Evolutionary conservation across 306 rosid species (phyloP), one percentile per base, ranked within the genome.

Genomic region (Rosa persica): DNA sequence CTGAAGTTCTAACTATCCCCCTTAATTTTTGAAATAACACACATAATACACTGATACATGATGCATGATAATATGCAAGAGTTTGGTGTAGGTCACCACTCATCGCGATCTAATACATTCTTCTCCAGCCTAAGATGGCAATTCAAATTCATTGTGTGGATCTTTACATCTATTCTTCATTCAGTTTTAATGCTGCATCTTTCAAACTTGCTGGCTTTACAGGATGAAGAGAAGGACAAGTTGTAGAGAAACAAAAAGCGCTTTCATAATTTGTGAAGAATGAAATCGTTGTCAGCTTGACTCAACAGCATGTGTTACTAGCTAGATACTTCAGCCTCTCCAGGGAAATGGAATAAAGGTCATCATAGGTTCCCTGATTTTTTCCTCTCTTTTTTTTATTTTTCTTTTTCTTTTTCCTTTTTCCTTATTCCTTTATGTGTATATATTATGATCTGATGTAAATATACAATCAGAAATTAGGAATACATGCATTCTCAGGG

Each of bases 221-320:
- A 68, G 73, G 73, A 68, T 42, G 73, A 42, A 40, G 72, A 39
- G 69, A 64, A 16, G 16, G 44, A 64, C 11, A 34, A 36, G 12
- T 36, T 64, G 69, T 64, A 36, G 42, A 64, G 43, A 67, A 67
- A 40, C 3, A 25, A 42, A n/a, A 12, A 13, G 46, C 46, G 8
- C 23, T 38, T 1, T 19, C 25, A 19, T 8, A 66, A 8, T 20
- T 12, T 2, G 22, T 64, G 30, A 30, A 62, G 70, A 36, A 16
- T 38, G 71, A 30, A 65, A 39, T 42, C 23, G 25, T 67, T 39
- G 71, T 11, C 52, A 42, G 51, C 52, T 68, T 68, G 52, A 68
- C 19, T 11, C 6, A 68, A 12, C 73, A 67, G 48, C 71, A 67
- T 16, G 27, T 68, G 51, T 42, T 34, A n/a, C 70, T 16, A 17